These are phyloP conservation scores for Fusarium sp. DNA, from an alignment of 2,329 filamentous ascomycete species.

Conservation along the genomic window DNA sequence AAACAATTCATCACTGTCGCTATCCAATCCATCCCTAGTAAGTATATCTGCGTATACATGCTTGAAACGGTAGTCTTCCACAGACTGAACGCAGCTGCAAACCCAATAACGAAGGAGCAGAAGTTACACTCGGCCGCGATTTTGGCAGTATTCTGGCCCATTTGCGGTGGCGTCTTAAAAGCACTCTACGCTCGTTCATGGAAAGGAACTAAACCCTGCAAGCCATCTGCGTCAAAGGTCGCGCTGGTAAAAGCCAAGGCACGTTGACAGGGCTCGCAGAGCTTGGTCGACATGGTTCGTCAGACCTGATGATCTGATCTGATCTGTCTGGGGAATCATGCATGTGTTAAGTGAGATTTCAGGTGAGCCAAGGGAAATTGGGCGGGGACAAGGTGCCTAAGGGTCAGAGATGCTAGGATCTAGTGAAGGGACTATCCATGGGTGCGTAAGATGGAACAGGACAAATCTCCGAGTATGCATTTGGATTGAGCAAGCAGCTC, in stretches of 20 bases:
- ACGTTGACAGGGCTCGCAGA: background rate
- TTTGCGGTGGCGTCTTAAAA: background rate
- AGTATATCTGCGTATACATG: constrained; percentile 6
- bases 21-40: background rate
- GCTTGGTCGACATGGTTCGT: background rate
- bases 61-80: constrained; percentile 5
- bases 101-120: constrained; percentile 6
- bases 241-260: background rate
- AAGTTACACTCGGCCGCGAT: background rate
- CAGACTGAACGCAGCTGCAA: background rate
- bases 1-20: constrained; percentile 4
- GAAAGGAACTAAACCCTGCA: background rate
- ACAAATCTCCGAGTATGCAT: too few species aligned
- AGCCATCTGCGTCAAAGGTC: rapidly evolving
- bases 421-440: too few species aligned
- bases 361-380: too few species aligned
- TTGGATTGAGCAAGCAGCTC: too few species aligned
- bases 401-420: too few species aligned
- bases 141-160: background rate
- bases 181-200: constrained; percentile 7
- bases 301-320: too few species aligned
- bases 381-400: too few species aligned
- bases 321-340: too few species aligned
- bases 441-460: too few species aligned
- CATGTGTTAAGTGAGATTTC: too few species aligned